A percentile compares a stretch with the other conserved stretches of the same genome.
These are phyloP conservation scores for Penicillium ochrochloron DNA, from an alignment of 495 filamentous ascomycete species.

Conservation along the genomic window DNA sequence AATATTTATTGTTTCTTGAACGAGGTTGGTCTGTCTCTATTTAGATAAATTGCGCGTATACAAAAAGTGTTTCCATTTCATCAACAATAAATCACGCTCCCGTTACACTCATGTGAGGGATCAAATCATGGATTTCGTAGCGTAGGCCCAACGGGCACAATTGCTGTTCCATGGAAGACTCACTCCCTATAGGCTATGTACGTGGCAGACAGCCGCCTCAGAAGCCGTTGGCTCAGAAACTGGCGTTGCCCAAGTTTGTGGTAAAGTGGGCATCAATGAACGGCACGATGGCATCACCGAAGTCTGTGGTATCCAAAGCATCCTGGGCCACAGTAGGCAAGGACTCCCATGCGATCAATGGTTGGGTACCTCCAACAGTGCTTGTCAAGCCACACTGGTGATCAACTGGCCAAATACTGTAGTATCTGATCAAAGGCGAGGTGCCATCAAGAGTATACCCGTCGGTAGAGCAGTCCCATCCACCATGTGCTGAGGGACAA, in stretches of 20 bases:
- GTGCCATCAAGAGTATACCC: conserved; percentile 43
- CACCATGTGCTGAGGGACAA: conserved; percentile 56
- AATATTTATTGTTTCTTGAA: neutral
- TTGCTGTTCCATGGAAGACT: too few relatives aligned
- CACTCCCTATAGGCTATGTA: too few relatives aligned
- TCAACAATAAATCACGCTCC: neutral
- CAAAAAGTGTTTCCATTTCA: too few relatives aligned
- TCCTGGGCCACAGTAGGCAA: conserved; percentile 36
- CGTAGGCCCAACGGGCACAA: too few relatives aligned
- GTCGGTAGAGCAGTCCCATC: conserved; percentile 52
- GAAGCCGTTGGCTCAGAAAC: conserved; percentile 13
- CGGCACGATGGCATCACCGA: conserved; percentile 28
- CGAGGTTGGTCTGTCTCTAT: too few relatives aligned
- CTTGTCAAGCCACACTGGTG: conserved; percentile 50
- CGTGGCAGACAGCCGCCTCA: too few relatives aligned
- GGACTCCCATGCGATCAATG: conserved; percentile 60
- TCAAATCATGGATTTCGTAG: too few relatives aligned
- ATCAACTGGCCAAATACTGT: conserved; percentile 54
- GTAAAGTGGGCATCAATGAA: conserved; percentile 28
- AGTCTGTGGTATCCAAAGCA: conserved; percentile 32
- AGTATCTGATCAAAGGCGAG: conserved; percentile 51
- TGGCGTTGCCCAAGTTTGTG: conserved; percentile 26
- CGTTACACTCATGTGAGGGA: too few relatives aligned
- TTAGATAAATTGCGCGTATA: too few relatives aligned
- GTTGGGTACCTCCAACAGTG: conserved; percentile 54